A percentile compares a stretch with the other conserved stretches of the same genome.
Conservation (phyloP, 768 basidiomycete species). For the Pulveroboletus sp. region DNA sequence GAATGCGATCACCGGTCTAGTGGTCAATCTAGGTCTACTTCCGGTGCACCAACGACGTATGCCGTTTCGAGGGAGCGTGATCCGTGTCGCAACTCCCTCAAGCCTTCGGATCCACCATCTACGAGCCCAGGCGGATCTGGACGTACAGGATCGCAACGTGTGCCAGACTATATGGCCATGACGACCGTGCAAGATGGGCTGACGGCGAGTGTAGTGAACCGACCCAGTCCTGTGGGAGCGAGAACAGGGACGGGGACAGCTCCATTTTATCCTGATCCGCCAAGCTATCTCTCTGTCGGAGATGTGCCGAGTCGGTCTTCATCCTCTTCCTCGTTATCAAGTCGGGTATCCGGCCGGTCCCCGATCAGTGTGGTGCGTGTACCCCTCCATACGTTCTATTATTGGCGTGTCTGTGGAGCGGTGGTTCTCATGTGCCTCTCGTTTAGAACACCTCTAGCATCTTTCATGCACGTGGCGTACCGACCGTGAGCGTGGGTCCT, state of each 20-base stretch:
- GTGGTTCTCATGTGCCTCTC: conserved; percentile 3
- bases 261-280: conserved; percentile 22
- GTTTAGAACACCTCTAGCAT: conserved; percentile 22
- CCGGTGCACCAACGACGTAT: conserved; percentile 22
- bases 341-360: conserved; percentile 29
- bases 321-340: conserved; percentile 30
- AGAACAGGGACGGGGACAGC: conserved; percentile 5
- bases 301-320: conserved; percentile 30
- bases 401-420: neutral
- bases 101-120: conserved; percentile 10
- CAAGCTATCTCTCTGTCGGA: conserved; percentile 17
- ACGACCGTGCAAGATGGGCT: conserved; percentile 27
- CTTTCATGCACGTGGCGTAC: conserved; percentile 17
- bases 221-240: conserved; percentile 11
- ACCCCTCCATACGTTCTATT: neutral
- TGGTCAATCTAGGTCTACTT: conserved; percentile 8
- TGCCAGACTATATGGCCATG: conserved; percentile 33
- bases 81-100: conserved; percentile 9
- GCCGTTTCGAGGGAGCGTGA: conserved; percentile 34
- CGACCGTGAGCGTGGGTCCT: conserved; percentile 6
- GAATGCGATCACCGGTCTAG: conserved; percentile 25
- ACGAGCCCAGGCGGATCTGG: conserved; percentile 3
- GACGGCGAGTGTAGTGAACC: conserved; percentile 20
- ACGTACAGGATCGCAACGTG: conserved; percentile 20
- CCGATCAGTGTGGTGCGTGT: conserved; percentile 26